Conservation (phyloP, 2,329 filamentous ascomycete species). For the Pezicula rhizophila region DNA sequence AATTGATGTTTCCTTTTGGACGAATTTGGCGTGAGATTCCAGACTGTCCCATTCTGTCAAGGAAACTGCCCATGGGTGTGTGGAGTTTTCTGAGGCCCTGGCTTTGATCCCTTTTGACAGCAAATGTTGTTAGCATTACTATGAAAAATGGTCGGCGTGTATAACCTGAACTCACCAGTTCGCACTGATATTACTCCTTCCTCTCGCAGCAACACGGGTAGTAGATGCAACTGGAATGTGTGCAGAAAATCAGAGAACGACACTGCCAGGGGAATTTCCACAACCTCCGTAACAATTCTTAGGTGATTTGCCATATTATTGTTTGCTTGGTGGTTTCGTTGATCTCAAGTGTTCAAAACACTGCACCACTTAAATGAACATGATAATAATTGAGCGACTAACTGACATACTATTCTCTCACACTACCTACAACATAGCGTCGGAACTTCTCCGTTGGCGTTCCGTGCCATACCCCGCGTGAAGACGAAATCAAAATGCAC, state of each 20-base stretch:
- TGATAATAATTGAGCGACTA: no score
- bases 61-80: not conserved
- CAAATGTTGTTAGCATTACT: no score
- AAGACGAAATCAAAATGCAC: no score
- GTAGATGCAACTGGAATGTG: not conserved
- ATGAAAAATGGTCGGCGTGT: no score
- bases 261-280: not conserved
- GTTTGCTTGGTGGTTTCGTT: not conserved
- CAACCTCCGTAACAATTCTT: not conserved
- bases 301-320: not conserved
- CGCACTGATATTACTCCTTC: not conserved
- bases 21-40: not conserved
- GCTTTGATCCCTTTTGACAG: no score
- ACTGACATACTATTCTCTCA: no score
- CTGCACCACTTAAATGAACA: no score
- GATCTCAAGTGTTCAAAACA: no score
- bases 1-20: not conserved
- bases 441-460: no score
- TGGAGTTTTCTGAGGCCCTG: no score
- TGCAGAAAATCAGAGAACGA: not conserved
- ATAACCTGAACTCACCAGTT: not conserved
- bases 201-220: not conserved
- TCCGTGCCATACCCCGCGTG: no score
- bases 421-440: no score
- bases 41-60: not conserved